phyloP scores from a whole-genome alignment of 345 rosid species.

The Camelina neglecta region DNA sequence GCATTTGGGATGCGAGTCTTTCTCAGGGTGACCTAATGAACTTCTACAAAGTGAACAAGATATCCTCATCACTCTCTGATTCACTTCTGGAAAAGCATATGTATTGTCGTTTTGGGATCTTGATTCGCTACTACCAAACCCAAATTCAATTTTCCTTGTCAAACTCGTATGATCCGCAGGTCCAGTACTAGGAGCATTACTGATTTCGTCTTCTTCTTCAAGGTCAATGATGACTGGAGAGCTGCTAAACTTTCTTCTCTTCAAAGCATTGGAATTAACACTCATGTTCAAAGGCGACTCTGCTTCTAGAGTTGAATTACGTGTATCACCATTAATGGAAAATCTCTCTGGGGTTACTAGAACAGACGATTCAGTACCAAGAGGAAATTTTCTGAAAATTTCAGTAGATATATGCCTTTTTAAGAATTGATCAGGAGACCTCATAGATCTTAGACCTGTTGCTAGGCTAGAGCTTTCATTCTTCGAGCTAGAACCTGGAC shows the following conservation, averaged over 20 bases:
- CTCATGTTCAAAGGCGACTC: conserved; percentile 65
- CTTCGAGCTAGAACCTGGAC: conserved; percentile 59
- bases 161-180: conserved; percentile 41
- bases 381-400: conserved; percentile 42
- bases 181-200: conserved; percentile 37
- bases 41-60: conserved; percentile 73
- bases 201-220: conserved; percentile 44
- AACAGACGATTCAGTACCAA: conserved; percentile 43
- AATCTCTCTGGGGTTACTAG: conserved; percentile 57
- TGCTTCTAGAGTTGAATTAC: conserved; percentile 49
- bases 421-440: conserved; percentile 52
- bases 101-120: conserved; percentile 40
- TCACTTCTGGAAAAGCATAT: conserved; percentile 49
- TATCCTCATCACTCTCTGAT: conserved; percentile 51
- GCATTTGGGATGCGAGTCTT: conserved; percentile 55
- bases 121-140: conserved; percentile 46
- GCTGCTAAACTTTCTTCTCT: conserved; percentile 57
- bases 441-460: conserved; percentile 54
- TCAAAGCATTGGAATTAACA: conserved; percentile 68
- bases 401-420: conserved; percentile 47
- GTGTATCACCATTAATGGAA: conserved; percentile 29
- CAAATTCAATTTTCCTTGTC: conserved; percentile 62
- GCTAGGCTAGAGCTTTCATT: conserved; percentile 56
- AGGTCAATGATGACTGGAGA: conserved; percentile 49
- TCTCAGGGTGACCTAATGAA: conserved; percentile 68